These are phyloP conservation scores for Alternaria solani DNA, from an alignment of 2,329 filamentous ascomycete genomes.

Conservation along the genomic window DNA sequence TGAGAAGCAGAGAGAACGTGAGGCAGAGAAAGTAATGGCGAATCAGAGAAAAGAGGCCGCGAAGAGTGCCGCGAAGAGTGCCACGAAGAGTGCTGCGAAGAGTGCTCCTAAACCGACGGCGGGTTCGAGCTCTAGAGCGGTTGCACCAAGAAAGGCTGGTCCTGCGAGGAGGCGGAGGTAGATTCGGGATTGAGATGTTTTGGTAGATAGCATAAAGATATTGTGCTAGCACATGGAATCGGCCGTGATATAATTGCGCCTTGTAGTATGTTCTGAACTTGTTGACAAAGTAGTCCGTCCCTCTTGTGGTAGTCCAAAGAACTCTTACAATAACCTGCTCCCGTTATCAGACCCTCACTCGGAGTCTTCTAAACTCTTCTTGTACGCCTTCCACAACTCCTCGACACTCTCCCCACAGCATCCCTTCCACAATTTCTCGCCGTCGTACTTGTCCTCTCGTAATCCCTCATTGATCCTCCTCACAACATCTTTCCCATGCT, in stretches of 20 bases:
- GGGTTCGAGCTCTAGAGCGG: not conserved
- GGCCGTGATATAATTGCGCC: not conserved
- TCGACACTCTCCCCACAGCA: slow-evolving; percentile 72
- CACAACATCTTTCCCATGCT: slow-evolving; percentile 61
- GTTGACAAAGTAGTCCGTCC: not conserved
- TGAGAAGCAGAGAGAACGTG: not conserved
- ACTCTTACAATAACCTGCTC: not conserved
- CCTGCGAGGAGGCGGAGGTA: not conserved
- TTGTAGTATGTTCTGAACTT: not conserved
- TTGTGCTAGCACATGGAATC: not conserved
- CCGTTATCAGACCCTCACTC: not conserved
- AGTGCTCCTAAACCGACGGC: not conserved
- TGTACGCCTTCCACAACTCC: slow-evolving; percentile 79
- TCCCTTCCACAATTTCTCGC: slow-evolving; percentile 71
- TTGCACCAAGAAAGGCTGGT: not conserved
- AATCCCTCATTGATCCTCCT: slow-evolving; percentile 72
- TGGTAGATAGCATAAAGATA: not conserved
- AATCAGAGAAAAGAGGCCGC: not conserved
- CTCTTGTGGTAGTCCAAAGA: not conserved
- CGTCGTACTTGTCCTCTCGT: slow-evolving; percentile 68
- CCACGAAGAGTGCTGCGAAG: not conserved
- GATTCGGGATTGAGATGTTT: not conserved
- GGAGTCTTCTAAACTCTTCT: slow-evolving; percentile 51
- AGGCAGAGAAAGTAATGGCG: not conserved
- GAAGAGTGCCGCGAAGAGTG: not conserved